Evolutionary conservation across 2,329 filamentous ascomycete genomes (phyloP).

Genomic region (Xylaria sp.): DNA sequence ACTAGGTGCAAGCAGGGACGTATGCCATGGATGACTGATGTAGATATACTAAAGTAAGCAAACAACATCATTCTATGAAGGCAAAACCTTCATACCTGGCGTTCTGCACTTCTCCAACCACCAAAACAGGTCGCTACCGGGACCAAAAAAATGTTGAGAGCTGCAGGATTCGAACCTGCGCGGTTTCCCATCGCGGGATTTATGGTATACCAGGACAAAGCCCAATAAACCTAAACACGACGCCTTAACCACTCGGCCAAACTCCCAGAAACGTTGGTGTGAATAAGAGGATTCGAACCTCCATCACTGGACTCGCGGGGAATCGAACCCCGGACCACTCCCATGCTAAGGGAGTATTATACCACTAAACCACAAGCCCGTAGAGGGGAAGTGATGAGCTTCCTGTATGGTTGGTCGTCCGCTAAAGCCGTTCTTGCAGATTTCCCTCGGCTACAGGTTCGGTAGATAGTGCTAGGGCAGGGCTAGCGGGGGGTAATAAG

Average conservation of each 20-base stretch:
- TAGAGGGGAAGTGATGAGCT: neutral
- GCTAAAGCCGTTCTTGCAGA: neutral
- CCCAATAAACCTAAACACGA: conserved; percentile 32
- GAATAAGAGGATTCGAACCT: conserved; percentile 33
- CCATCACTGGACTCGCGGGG: conserved; percentile 40
- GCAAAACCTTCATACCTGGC: neutral
- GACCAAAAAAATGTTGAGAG: conserved; percentile 24
- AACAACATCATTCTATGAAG: neutral
- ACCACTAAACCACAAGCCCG: conserved; percentile 43
- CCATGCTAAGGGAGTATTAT: conserved; percentile 43
- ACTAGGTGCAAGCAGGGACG: neutral
- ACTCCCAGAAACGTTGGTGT: conserved; percentile 32
- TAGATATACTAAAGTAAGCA: neutral
- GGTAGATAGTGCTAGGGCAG: neutral
- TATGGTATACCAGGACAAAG: conserved; percentile 19
- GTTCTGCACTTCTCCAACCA: neutral
- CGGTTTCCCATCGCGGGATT: conserved; percentile 38
- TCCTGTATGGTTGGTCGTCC: neutral
- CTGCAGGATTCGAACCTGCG: conserved; percentile 40
- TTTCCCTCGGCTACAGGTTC: neutral
- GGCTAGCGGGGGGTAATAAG: neutral
- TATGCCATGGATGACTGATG: neutral
- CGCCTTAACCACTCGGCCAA: conserved; percentile 40
- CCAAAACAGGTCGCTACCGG: neutral
- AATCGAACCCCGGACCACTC: conserved; percentile 44